Percentiles rank a stretch among this genome's conserved stretches.
Conservation (phyloP, 805 yeast genomes). For the Saccharomycopsis sp. region DNA sequence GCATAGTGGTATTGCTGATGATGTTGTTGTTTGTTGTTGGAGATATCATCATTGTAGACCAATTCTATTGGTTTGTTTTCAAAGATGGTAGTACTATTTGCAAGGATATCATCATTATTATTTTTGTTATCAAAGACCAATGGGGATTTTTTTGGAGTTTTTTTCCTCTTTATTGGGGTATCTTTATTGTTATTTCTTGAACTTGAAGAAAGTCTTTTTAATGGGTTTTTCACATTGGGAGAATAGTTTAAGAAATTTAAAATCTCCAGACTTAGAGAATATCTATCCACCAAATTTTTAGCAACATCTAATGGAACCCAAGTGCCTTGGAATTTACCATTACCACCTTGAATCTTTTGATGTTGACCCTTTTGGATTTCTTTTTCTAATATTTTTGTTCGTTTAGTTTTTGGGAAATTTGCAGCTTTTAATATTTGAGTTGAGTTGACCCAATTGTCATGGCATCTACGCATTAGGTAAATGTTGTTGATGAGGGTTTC, state of each 20-base stretch:
- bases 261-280: slow-evolving; percentile 42
- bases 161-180: slow-evolving; percentile 20
- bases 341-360: slow-evolving; percentile 79
- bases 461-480: slow-evolving; percentile 80
- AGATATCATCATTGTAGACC: neutral
- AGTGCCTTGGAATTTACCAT: slow-evolving; percentile 78
- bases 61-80: too few relatives aligned
- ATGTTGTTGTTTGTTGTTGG: neutral
- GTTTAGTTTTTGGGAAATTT: slow-evolving; percentile 65
- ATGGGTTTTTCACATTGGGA: slow-evolving; percentile 38
- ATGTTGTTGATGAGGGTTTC: slow-evolving; percentile 63
- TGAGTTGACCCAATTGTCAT: slow-evolving; percentile 90
- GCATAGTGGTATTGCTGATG: slow-evolving; percentile 3
- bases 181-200: slow-evolving; percentile 14
- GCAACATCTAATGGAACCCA: slow-evolving; percentile 74
- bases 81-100: too few relatives aligned
- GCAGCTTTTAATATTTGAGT: slow-evolving; percentile 77
- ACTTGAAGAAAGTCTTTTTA: slow-evolving; percentile 27
- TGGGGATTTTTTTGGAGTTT: slow-evolving; percentile 6
- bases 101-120: too few relatives aligned
- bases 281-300: slow-evolving; percentile 42
- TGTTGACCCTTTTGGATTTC: slow-evolving; percentile 63
- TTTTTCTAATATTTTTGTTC: slow-evolving; percentile 67
- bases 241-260: slow-evolving; percentile 45
- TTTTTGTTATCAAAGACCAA: neutral